Base-by-base conservation (phyloP, 495 filamentous ascomycete species). In the Lindgomyces ingoldianus region DNA sequence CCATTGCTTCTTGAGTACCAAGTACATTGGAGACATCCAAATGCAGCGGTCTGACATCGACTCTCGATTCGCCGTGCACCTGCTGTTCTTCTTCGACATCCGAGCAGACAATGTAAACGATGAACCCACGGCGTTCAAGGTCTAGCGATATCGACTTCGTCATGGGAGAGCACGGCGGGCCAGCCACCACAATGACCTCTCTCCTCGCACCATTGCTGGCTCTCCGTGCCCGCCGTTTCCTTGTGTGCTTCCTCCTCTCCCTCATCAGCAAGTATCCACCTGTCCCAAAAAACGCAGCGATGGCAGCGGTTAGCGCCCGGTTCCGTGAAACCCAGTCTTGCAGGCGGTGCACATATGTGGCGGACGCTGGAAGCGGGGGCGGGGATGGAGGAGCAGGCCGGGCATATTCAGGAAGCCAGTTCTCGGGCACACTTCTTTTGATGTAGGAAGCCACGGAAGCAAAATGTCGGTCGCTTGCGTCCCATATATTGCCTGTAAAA, bases 171-270 rank as follows among this genome's bases (percentile, higher is more conserved):
- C 87, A 84, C 4, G 90, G 86, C 0, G 89, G 88, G 41, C 94
- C 93, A 30, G 91, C 90, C 62, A 98, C 78, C 16, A 96, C 89
- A 41, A 98, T 88, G 27, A 98, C 93, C 71, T 98, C 94, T 51
- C 87, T 85, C 55, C 93, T 80, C 10, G 89, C 87, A n/a, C 94
- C 94, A 78, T 91, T 96, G 14, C 82, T 80, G 6, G 89, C 89
- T 26, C 89, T 83, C 73, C 79, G 83, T 9, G 93, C 94, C 63
- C 89, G 84, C 64, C 92, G 82, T 69, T 87, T 85, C 74, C 85
- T 87, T 4, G 81, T 79, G 65, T 82, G 74, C 10, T 81, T 73
- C 53, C 81, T 86, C 65, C 81, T 87, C 53, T 77, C 84, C 53
- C 85, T 81, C 69, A 86, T 87, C 22, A 87, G 76, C 59, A 89